Evolutionary conservation across 148 eudicot genomes (phyloP).

Genomic region (Chenopodium quinoa): DNA sequence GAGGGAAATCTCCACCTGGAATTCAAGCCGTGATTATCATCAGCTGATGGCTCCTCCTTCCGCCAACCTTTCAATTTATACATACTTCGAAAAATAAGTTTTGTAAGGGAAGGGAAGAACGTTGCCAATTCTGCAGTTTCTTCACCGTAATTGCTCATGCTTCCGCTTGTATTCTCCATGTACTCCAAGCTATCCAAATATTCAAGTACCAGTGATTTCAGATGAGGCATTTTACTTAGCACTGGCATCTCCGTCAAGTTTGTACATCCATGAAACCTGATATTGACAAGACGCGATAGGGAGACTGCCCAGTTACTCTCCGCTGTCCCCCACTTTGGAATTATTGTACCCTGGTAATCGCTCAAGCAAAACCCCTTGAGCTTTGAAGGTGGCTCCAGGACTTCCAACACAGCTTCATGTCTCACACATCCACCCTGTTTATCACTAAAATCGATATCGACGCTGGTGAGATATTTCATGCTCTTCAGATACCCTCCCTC

Average conservation of each 20-base stretch:
- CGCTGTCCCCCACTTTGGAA: constrained; percentile 23
- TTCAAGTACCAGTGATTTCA: not conserved
- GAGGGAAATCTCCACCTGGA: too few relatives aligned
- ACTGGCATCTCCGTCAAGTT: constrained; percentile 7
- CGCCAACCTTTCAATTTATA: constrained; percentile 24
- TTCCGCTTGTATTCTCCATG: constrained; percentile 3
- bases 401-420: constrained; percentile 11
- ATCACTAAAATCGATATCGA: rapidly evolving
- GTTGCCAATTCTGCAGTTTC: not conserved
- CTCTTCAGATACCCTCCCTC: constrained; percentile 2
- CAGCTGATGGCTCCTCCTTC: not conserved
- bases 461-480: not conserved
- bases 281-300: constrained; percentile 26
- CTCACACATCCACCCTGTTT: too few relatives aligned
- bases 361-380: not conserved
- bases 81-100: not conserved
- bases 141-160: too few relatives aligned
- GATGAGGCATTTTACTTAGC: not conserved
- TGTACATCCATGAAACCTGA: not conserved
- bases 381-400: constrained; percentile 23
- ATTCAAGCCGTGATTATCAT: too few relatives aligned
- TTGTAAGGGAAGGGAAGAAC: constrained; percentile 24
- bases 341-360: not conserved
- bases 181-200: constrained; percentile 7
- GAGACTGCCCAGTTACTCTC: not conserved